Evolutionary conservation across 169 alveolate genomes (phyloP).

Genomic region (Perkinsus marinus): DNA sequence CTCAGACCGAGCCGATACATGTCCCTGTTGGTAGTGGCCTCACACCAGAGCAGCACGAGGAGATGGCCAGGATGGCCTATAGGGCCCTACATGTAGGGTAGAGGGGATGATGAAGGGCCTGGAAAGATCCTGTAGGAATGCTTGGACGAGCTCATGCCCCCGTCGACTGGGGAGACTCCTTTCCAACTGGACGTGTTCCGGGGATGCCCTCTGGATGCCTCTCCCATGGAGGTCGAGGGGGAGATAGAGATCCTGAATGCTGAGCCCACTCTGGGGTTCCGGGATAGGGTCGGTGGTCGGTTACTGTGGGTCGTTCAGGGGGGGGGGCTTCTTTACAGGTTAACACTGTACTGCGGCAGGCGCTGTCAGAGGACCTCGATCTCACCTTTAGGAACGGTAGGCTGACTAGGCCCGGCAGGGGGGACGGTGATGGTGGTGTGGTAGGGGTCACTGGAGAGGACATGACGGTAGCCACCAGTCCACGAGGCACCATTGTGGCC

Average conservation of each 20-base stretch:
- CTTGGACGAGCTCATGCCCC: neutral
- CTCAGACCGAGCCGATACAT: neutral
- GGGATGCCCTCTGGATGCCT: neutral
- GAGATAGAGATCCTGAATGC: neutral
- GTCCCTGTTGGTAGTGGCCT: neutral
- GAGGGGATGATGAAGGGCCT: neutral
- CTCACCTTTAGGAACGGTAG: neutral
- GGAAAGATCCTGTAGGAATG: neutral
- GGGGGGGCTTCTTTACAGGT: neutral
- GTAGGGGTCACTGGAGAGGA: neutral
- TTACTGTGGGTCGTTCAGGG: neutral
- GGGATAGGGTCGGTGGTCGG: neutral
- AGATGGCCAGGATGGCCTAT: neutral
- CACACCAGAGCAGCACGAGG: neutral
- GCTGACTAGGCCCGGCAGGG: neutral
- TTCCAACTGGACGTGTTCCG: neutral
- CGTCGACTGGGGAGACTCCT: neutral
- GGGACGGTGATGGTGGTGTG: neutral
- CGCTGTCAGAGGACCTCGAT: neutral
- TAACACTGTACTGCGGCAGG: neutral
- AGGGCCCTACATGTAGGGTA: neutral
- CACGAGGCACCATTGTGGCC: neutral
- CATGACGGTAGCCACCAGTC: neutral
- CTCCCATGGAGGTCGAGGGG: neutral
- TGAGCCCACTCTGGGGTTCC: neutral